phyloP scores from a whole-genome alignment of 2,329 filamentous ascomycete species.

The Coniochaeta sp. region DNA sequence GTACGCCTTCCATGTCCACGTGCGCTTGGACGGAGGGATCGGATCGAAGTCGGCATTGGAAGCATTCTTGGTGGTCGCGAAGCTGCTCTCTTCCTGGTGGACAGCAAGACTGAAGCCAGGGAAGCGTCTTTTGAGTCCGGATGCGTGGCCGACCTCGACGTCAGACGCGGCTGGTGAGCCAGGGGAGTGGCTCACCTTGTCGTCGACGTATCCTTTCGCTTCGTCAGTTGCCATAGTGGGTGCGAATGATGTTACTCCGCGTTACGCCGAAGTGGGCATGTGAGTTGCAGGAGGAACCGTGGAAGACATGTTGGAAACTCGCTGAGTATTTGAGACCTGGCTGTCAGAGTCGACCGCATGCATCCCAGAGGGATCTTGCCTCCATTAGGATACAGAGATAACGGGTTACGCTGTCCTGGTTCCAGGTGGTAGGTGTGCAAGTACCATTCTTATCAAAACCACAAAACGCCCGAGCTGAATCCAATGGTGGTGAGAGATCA shows the following conservation, averaged over 20 bases:
- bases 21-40: slow-evolving; percentile 2
- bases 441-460: background rate
- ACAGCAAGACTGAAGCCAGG: slow-evolving; percentile 1
- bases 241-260: background rate
- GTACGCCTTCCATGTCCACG: slow-evolving; percentile 1
- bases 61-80: background rate
- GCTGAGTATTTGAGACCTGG: background rate
- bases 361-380: no score
- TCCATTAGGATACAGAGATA: background rate
- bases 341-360: background rate
- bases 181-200: background rate
- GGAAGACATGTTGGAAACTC: background rate
- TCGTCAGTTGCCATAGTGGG: background rate
- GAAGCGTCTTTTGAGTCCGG: background rate
- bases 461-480: background rate
- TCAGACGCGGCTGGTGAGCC: background rate
- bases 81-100: slow-evolving; percentile 2
- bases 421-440: background rate
- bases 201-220: background rate
- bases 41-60: slow-evolving; percentile 3
- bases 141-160: background rate
- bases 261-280: background rate
- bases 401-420: background rate
- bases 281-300: background rate
- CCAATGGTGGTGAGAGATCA: no score